Evolutionary conservation across 192 early-diverging fungal species (phyloP).

Genomic region (Gamsiella multidivaricata): DNA sequence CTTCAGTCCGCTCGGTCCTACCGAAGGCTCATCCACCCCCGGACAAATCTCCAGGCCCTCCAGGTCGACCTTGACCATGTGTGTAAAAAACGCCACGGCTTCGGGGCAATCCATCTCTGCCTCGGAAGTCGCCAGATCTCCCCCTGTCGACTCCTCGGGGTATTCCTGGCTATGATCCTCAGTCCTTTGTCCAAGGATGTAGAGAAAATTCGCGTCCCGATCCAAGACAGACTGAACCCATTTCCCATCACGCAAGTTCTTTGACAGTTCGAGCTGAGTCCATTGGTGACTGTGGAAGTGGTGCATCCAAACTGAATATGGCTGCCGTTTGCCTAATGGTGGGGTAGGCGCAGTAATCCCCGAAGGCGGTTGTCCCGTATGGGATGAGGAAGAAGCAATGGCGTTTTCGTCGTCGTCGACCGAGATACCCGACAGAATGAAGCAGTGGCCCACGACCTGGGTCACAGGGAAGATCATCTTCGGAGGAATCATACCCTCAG

Average conservation of each 20-base stretch:
- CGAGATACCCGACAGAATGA: constrained; percentile 29
- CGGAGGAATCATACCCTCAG: constrained; percentile 21
- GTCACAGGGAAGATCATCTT: constrained; percentile 29
- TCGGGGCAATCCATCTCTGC: background rate
- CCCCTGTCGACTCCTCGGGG: background rate
- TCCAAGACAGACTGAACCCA: constrained; percentile 40
- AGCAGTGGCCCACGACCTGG: constrained; percentile 27
- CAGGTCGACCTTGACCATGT: constrained; percentile 40
- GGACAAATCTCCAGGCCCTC: constrained; percentile 44
- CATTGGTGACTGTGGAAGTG: constrained; percentile 46
- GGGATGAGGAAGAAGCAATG: background rate
- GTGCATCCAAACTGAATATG: constrained; percentile 45
- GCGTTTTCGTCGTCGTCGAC: background rate
- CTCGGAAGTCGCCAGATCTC: background rate
- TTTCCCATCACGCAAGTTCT: constrained; percentile 16
- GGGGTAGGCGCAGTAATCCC: background rate
- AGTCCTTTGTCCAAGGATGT: constrained; percentile 29
- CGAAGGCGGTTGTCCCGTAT: background rate
- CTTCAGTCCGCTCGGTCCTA: constrained; percentile 26
- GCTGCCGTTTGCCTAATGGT: background rate
- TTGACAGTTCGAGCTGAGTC: constrained; percentile 49
- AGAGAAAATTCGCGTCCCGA: constrained; percentile 23
- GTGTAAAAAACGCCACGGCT: constrained; percentile 10
- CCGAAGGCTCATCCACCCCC: constrained; percentile 34
- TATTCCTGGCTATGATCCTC: background rate